phyloP scores from a whole-genome alignment of 2,329 filamentous ascomycete species.

The Diaporthe sp. region DNA sequence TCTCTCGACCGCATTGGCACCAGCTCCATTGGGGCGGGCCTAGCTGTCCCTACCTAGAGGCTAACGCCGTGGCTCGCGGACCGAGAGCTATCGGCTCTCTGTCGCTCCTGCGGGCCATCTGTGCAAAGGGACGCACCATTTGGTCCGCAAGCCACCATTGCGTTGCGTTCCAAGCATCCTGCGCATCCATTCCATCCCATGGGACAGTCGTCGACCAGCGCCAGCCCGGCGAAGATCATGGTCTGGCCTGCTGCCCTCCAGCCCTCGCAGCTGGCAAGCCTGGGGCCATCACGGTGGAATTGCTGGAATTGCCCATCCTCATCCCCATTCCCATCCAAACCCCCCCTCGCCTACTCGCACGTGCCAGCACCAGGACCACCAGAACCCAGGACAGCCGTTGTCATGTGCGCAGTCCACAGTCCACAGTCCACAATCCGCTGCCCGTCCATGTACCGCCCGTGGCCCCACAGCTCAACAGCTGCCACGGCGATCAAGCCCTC shows the following conservation, averaged over 20 bases:
- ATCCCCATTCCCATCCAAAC: not conserved
- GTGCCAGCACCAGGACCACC: constrained; percentile 13
- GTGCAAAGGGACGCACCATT: constrained; percentile 21
- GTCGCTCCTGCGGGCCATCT: not conserved
- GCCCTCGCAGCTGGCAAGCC: constrained; percentile 11
- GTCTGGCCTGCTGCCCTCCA: constrained; percentile 2
- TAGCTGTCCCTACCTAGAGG: constrained; percentile 23
- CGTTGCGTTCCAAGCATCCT: constrained; percentile 33
- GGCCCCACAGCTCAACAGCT: constrained; percentile 12
- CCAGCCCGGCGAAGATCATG: constrained; percentile 30
- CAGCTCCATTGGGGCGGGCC: not conserved
- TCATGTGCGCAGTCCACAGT: constrained; percentile 24
- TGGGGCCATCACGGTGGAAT: constrained; percentile 5
- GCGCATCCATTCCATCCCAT: constrained; percentile 36
- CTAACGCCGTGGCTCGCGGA: constrained; percentile 25
- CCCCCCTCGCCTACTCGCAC: constrained; percentile 24
- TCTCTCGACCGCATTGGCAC: not conserved
- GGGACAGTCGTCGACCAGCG: constrained; percentile 18
- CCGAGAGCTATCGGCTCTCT: constrained; percentile 5
- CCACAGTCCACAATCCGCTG: not conserved
- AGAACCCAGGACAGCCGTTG: not conserved
- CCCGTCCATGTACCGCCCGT: not conserved
- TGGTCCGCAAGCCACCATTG: constrained; percentile 28
- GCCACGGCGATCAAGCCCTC: constrained; percentile 30
- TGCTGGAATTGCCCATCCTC: constrained; percentile 12